Evolutionary conservation across 495 filamentous ascomycete species (phyloP), one percentile per base, ranked within the genome.

Genomic region (Tuber melanosporum): DNA sequence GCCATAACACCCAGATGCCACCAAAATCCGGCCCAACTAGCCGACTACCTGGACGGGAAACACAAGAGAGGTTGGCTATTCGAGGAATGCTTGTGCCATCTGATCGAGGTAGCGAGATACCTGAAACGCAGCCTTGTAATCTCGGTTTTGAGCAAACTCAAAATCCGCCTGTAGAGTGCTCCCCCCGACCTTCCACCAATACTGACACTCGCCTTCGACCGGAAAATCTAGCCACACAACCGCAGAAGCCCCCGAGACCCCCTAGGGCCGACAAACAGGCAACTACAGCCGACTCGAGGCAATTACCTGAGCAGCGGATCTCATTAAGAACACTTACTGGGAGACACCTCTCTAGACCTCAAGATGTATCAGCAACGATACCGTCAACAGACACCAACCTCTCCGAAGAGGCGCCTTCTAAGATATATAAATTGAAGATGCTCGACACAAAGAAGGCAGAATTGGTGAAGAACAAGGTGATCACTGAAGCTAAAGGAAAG

Each of bases 21-120:
- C 5, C 57, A 2, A 9, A 10, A 66, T 66, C 57, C 32, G 14
- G 14, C 26, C 32, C 57, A 36, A 9, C 12, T 3, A 66, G 26
- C 26, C 26, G 47, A 73, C 42, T 44, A 32, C 75, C 73, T 7
- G 57, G 77, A 42, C 78, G 78, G 3, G 77, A 80, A 73, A 80
- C 72, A 20, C 78, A 80, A 36, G 78, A 80, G 66, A 80, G 79
- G 43, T 76, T 73, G n/a, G 66, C 71, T 20, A 77, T 80, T 73
- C 78, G 78, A 32, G 72, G 71, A 8, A 80, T 80, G 78, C 78
- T 80, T 71, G 77, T 77, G 26, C 73, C 71, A 42, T 36, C 22
- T 22, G 72, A 74, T 62, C 73, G 42, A 41, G 73, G 70, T 41
- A 66, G 66, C 71, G 78, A 76, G 47, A 36, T 80, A 43, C 62